These are phyloP conservation scores for Plectosphaerella plurivora DNA, from an alignment of 2,329 filamentous ascomycete species.

Conservation along the genomic window DNA sequence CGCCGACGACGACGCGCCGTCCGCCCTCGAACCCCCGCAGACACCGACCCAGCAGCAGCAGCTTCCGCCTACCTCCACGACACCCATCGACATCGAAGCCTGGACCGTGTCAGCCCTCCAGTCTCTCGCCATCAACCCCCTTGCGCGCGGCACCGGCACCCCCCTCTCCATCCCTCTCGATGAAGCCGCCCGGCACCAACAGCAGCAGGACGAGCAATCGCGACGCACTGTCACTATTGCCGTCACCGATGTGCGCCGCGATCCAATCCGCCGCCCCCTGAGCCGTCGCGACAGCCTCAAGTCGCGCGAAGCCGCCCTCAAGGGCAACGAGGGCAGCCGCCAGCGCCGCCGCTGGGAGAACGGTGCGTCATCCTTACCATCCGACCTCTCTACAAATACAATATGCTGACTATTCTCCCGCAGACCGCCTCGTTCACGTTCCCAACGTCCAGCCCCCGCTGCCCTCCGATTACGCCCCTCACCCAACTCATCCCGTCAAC, in stretches of 20 bases:
- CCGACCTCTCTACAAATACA: background rate
- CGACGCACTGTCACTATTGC: constrained; percentile 13
- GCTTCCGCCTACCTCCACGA: constrained; percentile 5
- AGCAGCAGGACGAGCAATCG: constrained; percentile 1
- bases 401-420: background rate
- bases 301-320: constrained; percentile 70
- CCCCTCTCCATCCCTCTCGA: constrained; percentile 75
- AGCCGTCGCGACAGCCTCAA: constrained; percentile 50
- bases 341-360: constrained; percentile 93
- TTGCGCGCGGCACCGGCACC: constrained; percentile 55
- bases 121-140: constrained; percentile 49
- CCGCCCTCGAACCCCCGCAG: constrained; percentile 15
- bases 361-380: constrained; percentile 45
- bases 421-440: constrained; percentile 82
- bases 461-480: constrained; percentile 76
- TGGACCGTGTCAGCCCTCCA: constrained; percentile 60
- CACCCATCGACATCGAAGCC: constrained; percentile 56
- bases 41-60: constrained; percentile 12
- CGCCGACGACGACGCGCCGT: constrained; percentile 17
- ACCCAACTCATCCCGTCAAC: constrained; percentile 74
- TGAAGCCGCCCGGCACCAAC: constrained; percentile 27
- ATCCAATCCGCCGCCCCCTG: constrained; percentile 36
- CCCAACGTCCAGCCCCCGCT: constrained; percentile 81
- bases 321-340: constrained; percentile 86
- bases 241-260: constrained; percentile 13